These are phyloP conservation scores for Sclerospora graminicola DNA, from an alignment of 352 stramenopile species.

Conservation along the genomic window DNA sequence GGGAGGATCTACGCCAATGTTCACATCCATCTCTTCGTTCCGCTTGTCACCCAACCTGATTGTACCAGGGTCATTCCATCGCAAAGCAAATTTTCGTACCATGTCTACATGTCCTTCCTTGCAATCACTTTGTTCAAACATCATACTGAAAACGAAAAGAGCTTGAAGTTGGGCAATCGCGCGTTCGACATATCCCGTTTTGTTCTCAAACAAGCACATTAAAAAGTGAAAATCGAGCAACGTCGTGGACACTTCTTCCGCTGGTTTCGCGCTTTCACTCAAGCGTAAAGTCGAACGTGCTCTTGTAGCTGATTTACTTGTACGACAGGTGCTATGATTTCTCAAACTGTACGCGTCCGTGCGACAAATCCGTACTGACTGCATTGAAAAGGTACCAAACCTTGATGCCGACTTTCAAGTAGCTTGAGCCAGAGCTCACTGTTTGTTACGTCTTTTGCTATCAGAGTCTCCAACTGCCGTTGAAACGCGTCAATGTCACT, in stretches of 20 bases:
- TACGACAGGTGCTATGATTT: conserved; percentile 12
- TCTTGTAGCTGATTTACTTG: conserved; percentile 1
- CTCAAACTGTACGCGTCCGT: conserved; percentile 44
- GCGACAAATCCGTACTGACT: conserved; percentile 60
- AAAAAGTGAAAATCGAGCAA: conserved; percentile 40
- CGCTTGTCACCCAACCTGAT: conserved; percentile 20
- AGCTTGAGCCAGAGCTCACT: conserved; percentile 46
- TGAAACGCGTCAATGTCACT: conserved; percentile 23
- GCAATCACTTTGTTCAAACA: background rate
- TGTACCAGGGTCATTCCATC: conserved; percentile 19
- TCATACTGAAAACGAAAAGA: conserved; percentile 40
- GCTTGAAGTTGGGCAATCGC: conserved; percentile 59
- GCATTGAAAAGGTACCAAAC: conserved; percentile 65
- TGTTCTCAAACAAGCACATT: conserved; percentile 44
- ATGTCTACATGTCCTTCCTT: conserved; percentile 13
- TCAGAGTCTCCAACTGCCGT: conserved; percentile 35
- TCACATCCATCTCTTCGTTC: background rate
- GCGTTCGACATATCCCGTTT: conserved; percentile 48
- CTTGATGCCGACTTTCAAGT: conserved; percentile 37
- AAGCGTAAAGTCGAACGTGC: background rate
- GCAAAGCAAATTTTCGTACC: conserved; percentile 21
- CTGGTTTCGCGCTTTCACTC: background rate
- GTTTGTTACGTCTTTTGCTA: conserved; percentile 40
- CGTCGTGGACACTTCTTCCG: conserved; percentile 8
- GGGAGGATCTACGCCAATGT: background rate